Conservation (phyloP, 208 protist genomes). For the Borovskyia barvae region DNA sequence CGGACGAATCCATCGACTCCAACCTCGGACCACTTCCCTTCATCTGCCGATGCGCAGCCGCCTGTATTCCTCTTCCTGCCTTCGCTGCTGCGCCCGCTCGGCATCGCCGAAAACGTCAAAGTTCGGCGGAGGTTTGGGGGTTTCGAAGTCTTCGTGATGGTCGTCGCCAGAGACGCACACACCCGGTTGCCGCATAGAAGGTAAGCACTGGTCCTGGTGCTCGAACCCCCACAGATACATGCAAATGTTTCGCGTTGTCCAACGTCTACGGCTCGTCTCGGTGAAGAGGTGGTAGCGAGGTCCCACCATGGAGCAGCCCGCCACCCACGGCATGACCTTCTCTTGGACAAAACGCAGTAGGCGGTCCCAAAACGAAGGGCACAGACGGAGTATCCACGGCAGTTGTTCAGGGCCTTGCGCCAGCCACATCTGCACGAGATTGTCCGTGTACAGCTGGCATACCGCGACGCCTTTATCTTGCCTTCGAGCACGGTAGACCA, state of each 20-base stretch:
- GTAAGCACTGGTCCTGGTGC: constrained; percentile 40
- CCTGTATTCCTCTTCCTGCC: constrained; percentile 21
- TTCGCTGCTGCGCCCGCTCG: constrained; percentile 37
- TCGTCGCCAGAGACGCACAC: constrained; percentile 76
- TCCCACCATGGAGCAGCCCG: constrained; percentile 78
- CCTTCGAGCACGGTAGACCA: constrained; percentile 74
- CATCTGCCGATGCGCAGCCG: constrained; percentile 20
- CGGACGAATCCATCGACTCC: not conserved
- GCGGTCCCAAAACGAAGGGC: constrained; percentile 47
- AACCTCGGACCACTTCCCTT: not conserved
- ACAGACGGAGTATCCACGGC: constrained; percentile 44
- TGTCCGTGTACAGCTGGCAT: constrained; percentile 64
- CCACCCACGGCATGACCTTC: constrained; percentile 66
- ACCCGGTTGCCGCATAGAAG: constrained; percentile 68
- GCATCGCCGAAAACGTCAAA: constrained; percentile 82
- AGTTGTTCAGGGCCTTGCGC: constrained; percentile 14
- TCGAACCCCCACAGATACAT: constrained; percentile 83
- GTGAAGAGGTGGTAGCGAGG: constrained; percentile 61
- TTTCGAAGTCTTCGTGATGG: constrained; percentile 61
- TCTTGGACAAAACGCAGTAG: constrained; percentile 50
- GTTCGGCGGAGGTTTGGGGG: constrained; percentile 50
- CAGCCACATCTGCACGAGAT: constrained; percentile 38
- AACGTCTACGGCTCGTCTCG: constrained; percentile 54
- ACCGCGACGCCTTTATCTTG: constrained; percentile 68
- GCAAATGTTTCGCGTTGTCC: constrained; percentile 66